Percentiles rank a stretch among this genome's conserved stretches.
These are phyloP conservation scores for Botrytis deweyae DNA, from an alignment of 2,329 filamentous ascomycete species.

Conservation along the genomic window DNA sequence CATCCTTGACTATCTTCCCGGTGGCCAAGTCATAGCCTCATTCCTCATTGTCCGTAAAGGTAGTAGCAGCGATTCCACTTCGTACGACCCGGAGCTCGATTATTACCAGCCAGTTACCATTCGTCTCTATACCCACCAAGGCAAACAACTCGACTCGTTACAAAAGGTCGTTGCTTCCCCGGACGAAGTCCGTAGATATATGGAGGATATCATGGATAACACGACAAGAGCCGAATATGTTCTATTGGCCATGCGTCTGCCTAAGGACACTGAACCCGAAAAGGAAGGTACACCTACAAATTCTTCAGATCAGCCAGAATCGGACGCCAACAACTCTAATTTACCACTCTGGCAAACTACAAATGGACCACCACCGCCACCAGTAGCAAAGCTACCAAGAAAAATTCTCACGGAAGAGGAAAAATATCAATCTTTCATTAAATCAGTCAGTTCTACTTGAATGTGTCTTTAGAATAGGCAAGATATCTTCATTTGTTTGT, in stretches of 20 bases:
- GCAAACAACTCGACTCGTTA: slow-evolving; percentile 60
- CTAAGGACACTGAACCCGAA: slow-evolving; percentile 41
- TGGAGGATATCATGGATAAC: slow-evolving; percentile 69
- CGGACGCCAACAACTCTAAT: slow-evolving; percentile 19
- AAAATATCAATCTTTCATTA: slow-evolving; percentile 49
- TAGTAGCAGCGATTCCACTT: slow-evolving; percentile 59
- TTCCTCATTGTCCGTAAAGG: slow-evolving; percentile 76
- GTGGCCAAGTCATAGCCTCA: slow-evolving; percentile 65
- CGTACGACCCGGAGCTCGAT: slow-evolving; percentile 62
- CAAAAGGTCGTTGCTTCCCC: slow-evolving; percentile 60
- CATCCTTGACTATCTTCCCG: slow-evolving; percentile 67
- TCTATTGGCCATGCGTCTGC: slow-evolving; percentile 64
- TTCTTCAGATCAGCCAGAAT: slow-evolving; percentile 6
- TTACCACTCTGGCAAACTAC: slow-evolving; percentile 34
- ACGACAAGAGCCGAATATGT: slow-evolving; percentile 68
- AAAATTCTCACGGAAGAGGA: slow-evolving; percentile 45
- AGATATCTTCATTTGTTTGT: slow-evolving; percentile 12
- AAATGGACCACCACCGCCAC: slow-evolving; percentile 26
- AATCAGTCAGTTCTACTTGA: slow-evolving; percentile 23
- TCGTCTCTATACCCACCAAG: slow-evolving; percentile 54
- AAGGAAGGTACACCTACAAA: slow-evolving; percentile 23
- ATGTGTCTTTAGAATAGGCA: neutral
- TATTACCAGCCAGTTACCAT: slow-evolving; percentile 76
- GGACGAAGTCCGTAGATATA: slow-evolving; percentile 64
- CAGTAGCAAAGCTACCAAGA: slow-evolving; percentile 28